Conservation (phyloP, 2,329 filamentous ascomycete species). For the Juglanconis sp. region DNA sequence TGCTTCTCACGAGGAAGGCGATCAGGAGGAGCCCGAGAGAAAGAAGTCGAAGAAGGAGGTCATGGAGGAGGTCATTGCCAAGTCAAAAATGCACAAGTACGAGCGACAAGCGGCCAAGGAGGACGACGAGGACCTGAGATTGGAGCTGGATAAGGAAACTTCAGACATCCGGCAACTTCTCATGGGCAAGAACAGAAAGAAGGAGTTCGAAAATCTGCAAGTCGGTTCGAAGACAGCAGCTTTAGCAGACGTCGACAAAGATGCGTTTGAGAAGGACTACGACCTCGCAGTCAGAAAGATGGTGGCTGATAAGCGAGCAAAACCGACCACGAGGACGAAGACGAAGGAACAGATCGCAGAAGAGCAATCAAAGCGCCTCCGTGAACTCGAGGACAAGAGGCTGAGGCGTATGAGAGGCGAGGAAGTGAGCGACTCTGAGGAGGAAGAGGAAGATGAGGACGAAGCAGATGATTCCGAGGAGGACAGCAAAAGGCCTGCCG, state of each 20-base stretch:
- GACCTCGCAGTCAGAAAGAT: slow-evolving; percentile 80
- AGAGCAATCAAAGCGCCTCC: slow-evolving; percentile 73
- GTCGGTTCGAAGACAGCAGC: slow-evolving; percentile 11
- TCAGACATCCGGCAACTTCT: slow-evolving; percentile 73
- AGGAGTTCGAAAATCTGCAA: slow-evolving; percentile 23
- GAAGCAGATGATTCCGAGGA: slow-evolving; percentile 29
- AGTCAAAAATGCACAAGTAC: slow-evolving; percentile 93
- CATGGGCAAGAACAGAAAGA: slow-evolving; percentile 43
- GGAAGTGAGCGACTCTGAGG: slow-evolving; percentile 63
- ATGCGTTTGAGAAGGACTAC: slow-evolving; percentile 79
- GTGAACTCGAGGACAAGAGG: slow-evolving; percentile 78
- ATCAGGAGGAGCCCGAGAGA: slow-evolving; percentile 64
- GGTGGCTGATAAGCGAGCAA: slow-evolving; percentile 77
- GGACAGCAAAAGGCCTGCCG: slow-evolving; percentile 30
- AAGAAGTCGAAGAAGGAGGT: slow-evolving; percentile 97
- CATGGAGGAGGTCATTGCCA: slow-evolving; percentile 96
- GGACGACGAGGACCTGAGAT: slow-evolving; percentile 83
- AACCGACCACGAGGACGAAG: slow-evolving; percentile 84
- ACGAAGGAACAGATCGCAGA: slow-evolving; percentile 81
- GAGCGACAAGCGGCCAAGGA: slow-evolving; percentile 91
- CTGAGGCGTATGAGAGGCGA: slow-evolving; percentile 85
- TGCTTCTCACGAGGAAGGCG: slow-evolving; percentile 41
- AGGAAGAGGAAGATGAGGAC: slow-evolving; percentile 43
- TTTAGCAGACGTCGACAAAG: slow-evolving; percentile 55
- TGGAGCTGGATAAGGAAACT: slow-evolving; percentile 80